Percentiles rank a stretch among this genome's conserved stretches.
phyloP scores from a whole-genome alignment of 768 basidiomycete species.

The Tulasnella sp. region DNA sequence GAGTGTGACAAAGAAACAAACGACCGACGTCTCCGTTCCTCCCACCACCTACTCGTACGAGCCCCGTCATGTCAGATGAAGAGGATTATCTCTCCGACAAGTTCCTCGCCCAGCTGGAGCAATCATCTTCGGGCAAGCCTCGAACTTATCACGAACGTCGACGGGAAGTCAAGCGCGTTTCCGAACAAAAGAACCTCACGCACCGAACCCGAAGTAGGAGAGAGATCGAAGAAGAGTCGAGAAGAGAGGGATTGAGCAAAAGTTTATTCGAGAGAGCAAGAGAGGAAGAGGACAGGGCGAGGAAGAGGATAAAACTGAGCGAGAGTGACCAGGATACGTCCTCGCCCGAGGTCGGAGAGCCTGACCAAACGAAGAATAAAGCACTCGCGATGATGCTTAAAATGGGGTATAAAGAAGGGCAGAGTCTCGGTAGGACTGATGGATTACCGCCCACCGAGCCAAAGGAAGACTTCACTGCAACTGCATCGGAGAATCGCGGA shows the following conservation, averaged over 20 bases:
- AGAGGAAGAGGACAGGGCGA: conserved; percentile 47
- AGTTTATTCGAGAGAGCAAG: conserved; percentile 73
- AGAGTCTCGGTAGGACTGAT: conserved; percentile 49
- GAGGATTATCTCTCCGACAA: conserved; percentile 88
- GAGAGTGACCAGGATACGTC: conserved; percentile 3
- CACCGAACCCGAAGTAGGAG: conserved; percentile 36
- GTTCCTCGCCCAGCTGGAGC: conserved; percentile 48
- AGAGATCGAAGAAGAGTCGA: conserved; percentile 51
- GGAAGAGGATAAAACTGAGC: background rate
- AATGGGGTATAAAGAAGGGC: conserved; percentile 86
- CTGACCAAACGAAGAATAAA: conserved; percentile 43
- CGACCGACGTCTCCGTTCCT: background rate
- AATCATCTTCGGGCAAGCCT: conserved; percentile 24
- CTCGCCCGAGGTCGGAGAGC: background rate
- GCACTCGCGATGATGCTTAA: conserved; percentile 87
- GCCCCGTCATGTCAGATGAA: conserved; percentile 50
- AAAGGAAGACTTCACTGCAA: conserved; percentile 16
- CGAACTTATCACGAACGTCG: conserved; percentile 61
- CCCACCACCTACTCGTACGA: background rate
- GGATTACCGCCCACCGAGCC: conserved; percentile 24
- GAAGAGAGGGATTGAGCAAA: conserved; percentile 40
- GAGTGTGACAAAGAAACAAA: background rate
- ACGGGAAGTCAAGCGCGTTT: conserved; percentile 51
- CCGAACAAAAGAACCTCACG: conserved; percentile 58
- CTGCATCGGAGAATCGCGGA: conserved; percentile 3